phyloP scores from a whole-genome alignment of 768 basidiomycete genomes.

The Lactifluus pinguis region DNA sequence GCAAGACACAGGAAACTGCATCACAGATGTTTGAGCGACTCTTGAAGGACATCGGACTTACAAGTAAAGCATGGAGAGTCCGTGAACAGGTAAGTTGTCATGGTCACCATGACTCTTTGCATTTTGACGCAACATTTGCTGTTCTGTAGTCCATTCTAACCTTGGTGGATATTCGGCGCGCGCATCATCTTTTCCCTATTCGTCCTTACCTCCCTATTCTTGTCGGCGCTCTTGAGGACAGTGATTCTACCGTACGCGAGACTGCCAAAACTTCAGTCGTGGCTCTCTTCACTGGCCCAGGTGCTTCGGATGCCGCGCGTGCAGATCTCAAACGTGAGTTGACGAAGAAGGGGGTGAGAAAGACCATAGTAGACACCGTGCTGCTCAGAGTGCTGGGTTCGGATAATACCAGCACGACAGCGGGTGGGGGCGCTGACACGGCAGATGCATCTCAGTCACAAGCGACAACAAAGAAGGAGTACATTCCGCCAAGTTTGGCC shows the following conservation, averaged over 20 bases:
- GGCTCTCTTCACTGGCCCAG: conserved; percentile 76
- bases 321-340: conserved; percentile 92
- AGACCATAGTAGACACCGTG: conserved; percentile 77
- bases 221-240: conserved; percentile 83
- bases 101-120: conserved; percentile 25
- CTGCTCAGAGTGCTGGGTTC: conserved; percentile 54
- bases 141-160: conserved; percentile 41
- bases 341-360: conserved; percentile 75
- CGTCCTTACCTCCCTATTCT: conserved; percentile 71
- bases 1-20: conserved; percentile 63
- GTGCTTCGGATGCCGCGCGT: conserved; percentile 77
- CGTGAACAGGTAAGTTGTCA: conserved; percentile 67
- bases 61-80: conserved; percentile 79
- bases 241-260: conserved; percentile 83
- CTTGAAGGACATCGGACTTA: conserved; percentile 61
- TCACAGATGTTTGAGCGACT: conserved; percentile 60
- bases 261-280: conserved; percentile 74
- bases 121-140: background rate
- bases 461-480: conserved; percentile 40
- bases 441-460: conserved; percentile 34
- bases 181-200: conserved; percentile 67
- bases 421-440: conserved; percentile 50
- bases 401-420: conserved; percentile 32
- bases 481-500: conserved; percentile 67
- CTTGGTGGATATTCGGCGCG: conserved; percentile 64